A percentile compares a stretch with the other conserved stretches of the same genome.
phyloP scores from a whole-genome alignment of 768 basidiomycete genomes.

The Pleurotus giganteus region DNA sequence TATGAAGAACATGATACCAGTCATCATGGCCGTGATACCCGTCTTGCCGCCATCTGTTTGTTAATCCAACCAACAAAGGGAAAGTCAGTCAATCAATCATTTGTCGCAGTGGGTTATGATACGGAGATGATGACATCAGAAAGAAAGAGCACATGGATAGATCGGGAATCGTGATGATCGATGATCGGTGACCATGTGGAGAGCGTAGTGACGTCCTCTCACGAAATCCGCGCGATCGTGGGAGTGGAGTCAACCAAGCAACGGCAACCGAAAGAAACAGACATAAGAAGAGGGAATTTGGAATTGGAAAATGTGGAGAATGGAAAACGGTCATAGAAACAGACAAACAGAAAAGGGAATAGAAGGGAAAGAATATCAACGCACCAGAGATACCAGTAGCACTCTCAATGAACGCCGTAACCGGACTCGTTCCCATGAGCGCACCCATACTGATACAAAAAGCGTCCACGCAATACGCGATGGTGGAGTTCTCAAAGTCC shows the following conservation, averaged over 20 bases:
- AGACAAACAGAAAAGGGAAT: not conserved
- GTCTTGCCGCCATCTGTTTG: conserved; percentile 80
- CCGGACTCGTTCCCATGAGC: conserved; percentile 76
- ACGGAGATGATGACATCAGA: not conserved
- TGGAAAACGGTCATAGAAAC: not conserved
- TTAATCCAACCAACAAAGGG: no score
- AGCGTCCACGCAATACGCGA: conserved; percentile 83
- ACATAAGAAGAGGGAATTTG: no score
- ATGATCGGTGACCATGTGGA: no score
- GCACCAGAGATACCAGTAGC: conserved; percentile 75
- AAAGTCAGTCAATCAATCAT: not conserved
- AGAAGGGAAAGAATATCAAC: conserved; percentile 13
- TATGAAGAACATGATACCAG: conserved; percentile 76
- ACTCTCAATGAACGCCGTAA: conserved; percentile 81
- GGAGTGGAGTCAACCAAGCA: no score
- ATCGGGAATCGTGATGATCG: no score
- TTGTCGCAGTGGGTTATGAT: not conserved
- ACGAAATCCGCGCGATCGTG: no score
- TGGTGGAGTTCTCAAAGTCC: conserved; percentile 82
- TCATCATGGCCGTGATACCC: conserved; percentile 73
- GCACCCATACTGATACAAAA: conserved; percentile 81
- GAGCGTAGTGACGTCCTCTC: no score
- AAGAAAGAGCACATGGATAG: no score
- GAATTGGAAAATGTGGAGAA: no score
- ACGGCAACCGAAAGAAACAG: no score